Base-by-base conservation (phyloP, 148 eudicot species). In the Rhododendron williamsianum region DNA sequence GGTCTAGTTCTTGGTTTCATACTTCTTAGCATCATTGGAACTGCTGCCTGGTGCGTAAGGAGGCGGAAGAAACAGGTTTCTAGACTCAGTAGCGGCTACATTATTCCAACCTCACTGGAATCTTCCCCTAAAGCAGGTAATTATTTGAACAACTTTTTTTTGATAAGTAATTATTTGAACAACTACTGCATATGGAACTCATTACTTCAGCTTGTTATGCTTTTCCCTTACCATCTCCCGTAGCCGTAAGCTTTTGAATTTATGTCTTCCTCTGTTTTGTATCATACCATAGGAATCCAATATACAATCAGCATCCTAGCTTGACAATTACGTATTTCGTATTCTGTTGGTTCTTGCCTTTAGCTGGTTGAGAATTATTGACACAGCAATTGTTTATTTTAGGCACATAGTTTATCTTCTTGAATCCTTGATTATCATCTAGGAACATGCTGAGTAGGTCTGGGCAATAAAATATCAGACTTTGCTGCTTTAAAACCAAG, bases 121-220 rank as follows among this genome's bases (percentile, higher is more conserved):
- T 90, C 94, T 81, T 90, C 94, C n/a, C 94, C 95, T 51, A 88
- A 87, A 77, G 90, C 95, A 90, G 94, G 97, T 94, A 92, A 83
- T 81, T 27, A 13, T 78, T 85, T 10, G 27, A 78, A 21, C 8
- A 16, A 46, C 36, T 30, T 33, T 33, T 33, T 33, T 33, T 33
- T 33, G 35, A 33, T 33, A 33, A 33, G 97, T 94, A 92, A 83
- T 81, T 27, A 13, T 78, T 85, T 10, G 27, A 78, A 13, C 8
- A 16, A 46, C 36, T 30, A 23, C 38, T 54, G 48, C 18, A 13
- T 76, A 67, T 46, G 41, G 45, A 27, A 43, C 33, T 51, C 21
- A 16, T 30, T 63, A 46, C 56, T 45, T 38, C 19, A 83, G 83
- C 10, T 38, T 38, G 76, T 35, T 82, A 30, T 12, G 45, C n/a